Evolutionary conservation across 2,329 filamentous ascomycete genomes (phyloP).

Genomic region (Leptodontidium sp.): DNA sequence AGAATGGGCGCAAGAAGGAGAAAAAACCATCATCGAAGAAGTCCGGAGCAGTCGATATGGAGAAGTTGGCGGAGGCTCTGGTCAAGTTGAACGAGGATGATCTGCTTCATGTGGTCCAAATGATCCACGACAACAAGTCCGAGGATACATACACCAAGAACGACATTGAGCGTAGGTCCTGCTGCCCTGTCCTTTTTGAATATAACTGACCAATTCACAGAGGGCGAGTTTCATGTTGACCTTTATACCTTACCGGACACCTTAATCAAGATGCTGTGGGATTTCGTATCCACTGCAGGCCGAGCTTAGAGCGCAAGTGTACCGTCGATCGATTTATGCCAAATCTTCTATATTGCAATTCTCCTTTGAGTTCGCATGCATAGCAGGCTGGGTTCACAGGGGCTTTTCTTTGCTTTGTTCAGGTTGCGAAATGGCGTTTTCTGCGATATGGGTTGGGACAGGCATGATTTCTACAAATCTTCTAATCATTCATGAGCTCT

Average conservation of each 20-base stretch:
- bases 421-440: slow-evolving; percentile 24
- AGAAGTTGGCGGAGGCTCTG: slow-evolving; percentile 93
- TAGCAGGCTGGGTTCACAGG: slow-evolving; percentile 23
- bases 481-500: slow-evolving; percentile 19
- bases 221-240: slow-evolving; percentile 98
- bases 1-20: slow-evolving; percentile 65
- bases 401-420: slow-evolving; percentile 20
- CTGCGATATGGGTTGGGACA: slow-evolving; percentile 10
- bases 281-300: slow-evolving; percentile 64
- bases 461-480: slow-evolving; percentile 17
- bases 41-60: slow-evolving; percentile 77
- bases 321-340: neutral
- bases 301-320: slow-evolving; percentile 3
- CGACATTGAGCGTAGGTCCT: slow-evolving; percentile 85
- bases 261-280: slow-evolving; percentile 94
- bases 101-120: slow-evolving; percentile 91
- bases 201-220: slow-evolving; percentile 53
- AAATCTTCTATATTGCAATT: slow-evolving; percentile 21
- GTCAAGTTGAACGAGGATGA: slow-evolving; percentile 93
- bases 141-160: slow-evolving; percentile 97
- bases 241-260: slow-evolving; percentile 94
- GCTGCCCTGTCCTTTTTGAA: neutral
- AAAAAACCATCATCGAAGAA: slow-evolving; percentile 80
- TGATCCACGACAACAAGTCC: slow-evolving; percentile 97
- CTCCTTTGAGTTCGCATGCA: slow-evolving; percentile 21